Conservation (phyloP, 805 yeast species). For the Candida cerambycidarum region DNA sequence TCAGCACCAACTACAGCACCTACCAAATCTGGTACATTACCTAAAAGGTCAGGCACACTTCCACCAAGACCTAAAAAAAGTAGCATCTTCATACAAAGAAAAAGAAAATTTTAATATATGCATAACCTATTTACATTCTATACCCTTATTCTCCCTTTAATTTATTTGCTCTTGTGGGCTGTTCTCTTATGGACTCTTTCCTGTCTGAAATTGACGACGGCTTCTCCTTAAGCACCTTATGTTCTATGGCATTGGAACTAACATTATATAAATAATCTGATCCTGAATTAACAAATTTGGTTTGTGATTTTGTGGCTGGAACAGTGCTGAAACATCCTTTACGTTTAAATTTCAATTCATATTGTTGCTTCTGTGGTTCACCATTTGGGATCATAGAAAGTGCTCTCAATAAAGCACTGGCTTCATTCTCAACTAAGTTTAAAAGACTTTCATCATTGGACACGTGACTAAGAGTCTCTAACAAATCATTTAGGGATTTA, state of each 20-base stretch:
- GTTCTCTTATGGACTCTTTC: too few relatives aligned
- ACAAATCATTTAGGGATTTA: constrained; percentile 10
- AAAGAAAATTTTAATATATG: constrained; percentile 7
- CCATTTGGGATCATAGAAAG: constrained; percentile 9
- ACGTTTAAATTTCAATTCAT: constrained; percentile 2
- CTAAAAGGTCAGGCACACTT: constrained; percentile 4
- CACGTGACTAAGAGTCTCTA: background rate
- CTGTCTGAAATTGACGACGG: too few relatives aligned
- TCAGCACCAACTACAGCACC: background rate
- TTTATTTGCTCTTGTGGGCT: too few relatives aligned
- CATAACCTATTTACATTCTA: constrained; percentile 1
- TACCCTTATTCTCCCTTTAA: constrained; percentile 11
- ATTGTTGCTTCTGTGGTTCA: background rate
- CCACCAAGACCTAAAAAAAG: constrained; percentile 8
- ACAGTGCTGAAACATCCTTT: constrained; percentile 3
- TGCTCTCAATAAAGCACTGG: constrained; percentile 19
- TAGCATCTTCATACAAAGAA: constrained; percentile 11
- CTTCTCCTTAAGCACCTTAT: constrained; percentile 6
- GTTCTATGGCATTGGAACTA: constrained; percentile 17
- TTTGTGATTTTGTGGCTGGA: background rate
- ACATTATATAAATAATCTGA: constrained; percentile 14
- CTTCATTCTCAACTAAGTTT: constrained; percentile 22
- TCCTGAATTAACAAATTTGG: background rate
- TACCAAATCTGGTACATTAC: background rate
- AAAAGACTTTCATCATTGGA: constrained; percentile 1